These are phyloP conservation scores for Vicia faba DNA, from an alignment of 306 rosid genomes.

Conservation along the genomic window DNA sequence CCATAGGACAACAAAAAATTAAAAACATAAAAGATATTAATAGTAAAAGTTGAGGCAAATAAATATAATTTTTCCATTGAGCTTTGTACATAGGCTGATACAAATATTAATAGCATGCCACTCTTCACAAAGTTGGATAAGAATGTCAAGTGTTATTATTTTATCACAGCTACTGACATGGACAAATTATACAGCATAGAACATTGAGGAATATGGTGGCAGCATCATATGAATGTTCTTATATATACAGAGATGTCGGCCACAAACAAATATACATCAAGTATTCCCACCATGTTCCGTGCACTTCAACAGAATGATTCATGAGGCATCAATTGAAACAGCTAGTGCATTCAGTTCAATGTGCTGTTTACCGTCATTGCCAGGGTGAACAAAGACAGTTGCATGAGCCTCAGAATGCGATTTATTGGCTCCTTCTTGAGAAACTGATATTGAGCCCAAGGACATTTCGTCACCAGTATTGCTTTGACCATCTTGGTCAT, in stretches of 20 bases:
- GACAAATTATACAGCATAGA: conserved; percentile 9
- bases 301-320: conserved; percentile 28
- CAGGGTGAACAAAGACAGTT: conserved; percentile 60
- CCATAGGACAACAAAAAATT: background rate
- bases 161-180: conserved; percentile 20
- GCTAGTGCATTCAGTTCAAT: conserved; percentile 69
- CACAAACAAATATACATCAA: conserved; percentile 26
- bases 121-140: conserved; percentile 12
- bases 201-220: conserved; percentile 31
- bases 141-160: conserved; percentile 7
- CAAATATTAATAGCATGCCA: background rate
- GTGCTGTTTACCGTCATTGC: conserved; percentile 62
- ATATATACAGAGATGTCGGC: conserved; percentile 28
- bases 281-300: conserved; percentile 20
- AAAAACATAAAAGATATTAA: background rate
- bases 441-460: conserved; percentile 57
- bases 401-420: conserved; percentile 60
- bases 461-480: conserved; percentile 43
- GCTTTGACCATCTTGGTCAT: conserved; percentile 41
- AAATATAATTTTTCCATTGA: background rate
- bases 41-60: background rate
- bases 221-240: conserved; percentile 21
- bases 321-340: conserved; percentile 70
- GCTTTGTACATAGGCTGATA: conserved; percentile 26
- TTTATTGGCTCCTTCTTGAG: conserved; percentile 46